Evolutionary conservation across 805 yeast genomes (phyloP).

Genomic region (Millerozyma miso): DNA sequence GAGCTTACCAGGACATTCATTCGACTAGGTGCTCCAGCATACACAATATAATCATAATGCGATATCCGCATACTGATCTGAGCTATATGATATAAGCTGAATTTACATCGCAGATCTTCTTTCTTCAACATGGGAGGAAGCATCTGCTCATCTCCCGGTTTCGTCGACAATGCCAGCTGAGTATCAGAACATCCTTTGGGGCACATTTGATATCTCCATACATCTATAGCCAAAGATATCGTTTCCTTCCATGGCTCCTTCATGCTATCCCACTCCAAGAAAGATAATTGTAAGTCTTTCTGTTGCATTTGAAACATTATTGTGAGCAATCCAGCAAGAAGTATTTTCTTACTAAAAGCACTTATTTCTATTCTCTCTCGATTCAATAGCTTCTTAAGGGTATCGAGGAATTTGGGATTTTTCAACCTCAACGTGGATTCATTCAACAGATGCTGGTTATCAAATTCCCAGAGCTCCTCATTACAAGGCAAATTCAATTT

Average conservation of each 20-base stretch:
- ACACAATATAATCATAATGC: constrained; percentile 27
- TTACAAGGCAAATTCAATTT: constrained; percentile 26
- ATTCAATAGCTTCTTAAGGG: constrained; percentile 19
- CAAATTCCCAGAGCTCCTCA: constrained; percentile 25
- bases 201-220: constrained; percentile 24
- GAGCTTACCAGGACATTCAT: constrained; percentile 55
- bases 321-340: constrained; percentile 19
- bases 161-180: constrained; percentile 10
- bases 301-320: constrained; percentile 25
- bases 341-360: constrained; percentile 19
- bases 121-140: constrained; percentile 17
- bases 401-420: constrained; percentile 21
- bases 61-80: constrained; percentile 25
- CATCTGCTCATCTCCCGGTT: constrained; percentile 5
- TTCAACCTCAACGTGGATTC: constrained; percentile 9
- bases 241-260: constrained; percentile 25
- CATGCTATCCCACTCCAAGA: constrained; percentile 19
- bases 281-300: constrained; percentile 21
- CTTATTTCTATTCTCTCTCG: constrained; percentile 16
- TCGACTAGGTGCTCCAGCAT: constrained; percentile 28
- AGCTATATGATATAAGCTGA: constrained; percentile 23
- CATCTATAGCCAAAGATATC: constrained; percentile 24
- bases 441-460: constrained; percentile 11
- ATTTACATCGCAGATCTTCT: constrained; percentile 22
- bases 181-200: constrained; percentile 15